Evolutionary conservation across 1,284 basidiomycete genomes (phyloP).

Genomic region (Pseudozyma thailandica): DNA sequence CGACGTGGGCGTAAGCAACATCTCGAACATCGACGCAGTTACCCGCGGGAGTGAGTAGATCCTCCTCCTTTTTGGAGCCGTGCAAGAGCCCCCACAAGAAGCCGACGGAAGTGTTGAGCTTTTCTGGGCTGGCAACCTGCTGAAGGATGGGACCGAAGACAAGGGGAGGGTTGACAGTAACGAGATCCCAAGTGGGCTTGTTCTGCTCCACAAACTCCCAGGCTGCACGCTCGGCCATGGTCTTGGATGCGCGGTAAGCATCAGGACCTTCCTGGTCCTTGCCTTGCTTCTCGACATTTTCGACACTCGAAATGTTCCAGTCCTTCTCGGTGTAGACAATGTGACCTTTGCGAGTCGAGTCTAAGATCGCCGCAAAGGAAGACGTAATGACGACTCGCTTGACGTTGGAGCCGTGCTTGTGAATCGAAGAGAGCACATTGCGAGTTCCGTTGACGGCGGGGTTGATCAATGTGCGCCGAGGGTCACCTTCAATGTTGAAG

Average conservation of each 20-base stretch:
- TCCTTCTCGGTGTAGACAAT: slow-evolving; percentile 70
- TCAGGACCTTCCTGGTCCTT: slow-evolving; percentile 69
- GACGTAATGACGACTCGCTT: slow-evolving; percentile 76
- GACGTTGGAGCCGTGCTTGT: slow-evolving; percentile 72
- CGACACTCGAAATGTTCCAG: slow-evolving; percentile 76
- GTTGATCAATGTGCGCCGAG: slow-evolving; percentile 70
- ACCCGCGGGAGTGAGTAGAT: slow-evolving; percentile 59
- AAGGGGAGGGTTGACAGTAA: slow-evolving; percentile 56
- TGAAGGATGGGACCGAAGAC: slow-evolving; percentile 72
- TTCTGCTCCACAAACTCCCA: slow-evolving; percentile 66
- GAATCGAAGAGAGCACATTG: slow-evolving; percentile 73
- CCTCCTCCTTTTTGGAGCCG: slow-evolving; percentile 68
- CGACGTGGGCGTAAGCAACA: slow-evolving; percentile 74
- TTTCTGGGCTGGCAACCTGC: slow-evolving; percentile 70
- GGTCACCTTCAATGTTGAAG: slow-evolving; percentile 57
- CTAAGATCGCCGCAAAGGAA: slow-evolving; percentile 73
- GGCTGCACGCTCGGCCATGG: slow-evolving; percentile 74
- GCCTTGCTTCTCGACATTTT: slow-evolving; percentile 64
- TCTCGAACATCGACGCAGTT: slow-evolving; percentile 76
- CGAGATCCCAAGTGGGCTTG: slow-evolving; percentile 48
- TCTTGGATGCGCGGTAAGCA: slow-evolving; percentile 73
- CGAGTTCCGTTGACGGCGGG: slow-evolving; percentile 77
- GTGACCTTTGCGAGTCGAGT: slow-evolving; percentile 53
- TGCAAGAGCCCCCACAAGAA: slow-evolving; percentile 69
- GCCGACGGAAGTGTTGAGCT: slow-evolving; percentile 73